A percentile compares a stretch with the other conserved stretches of the same genome.
Conservation (phyloP, 306 rosid genomes). For the Alnus glutinosa region DNA sequence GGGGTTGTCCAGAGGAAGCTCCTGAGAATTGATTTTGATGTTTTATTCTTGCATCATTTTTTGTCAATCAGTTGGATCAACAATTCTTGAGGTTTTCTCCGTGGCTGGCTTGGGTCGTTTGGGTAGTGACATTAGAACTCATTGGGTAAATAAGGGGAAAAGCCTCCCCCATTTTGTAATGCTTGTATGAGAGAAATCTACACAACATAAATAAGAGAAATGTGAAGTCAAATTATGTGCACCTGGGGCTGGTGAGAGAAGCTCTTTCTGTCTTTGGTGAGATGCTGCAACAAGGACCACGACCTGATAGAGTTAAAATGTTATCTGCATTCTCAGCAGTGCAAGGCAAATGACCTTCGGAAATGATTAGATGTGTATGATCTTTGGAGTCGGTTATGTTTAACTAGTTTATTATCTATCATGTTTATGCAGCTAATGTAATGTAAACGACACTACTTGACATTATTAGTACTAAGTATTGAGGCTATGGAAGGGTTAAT, state of each 20-base stretch:
- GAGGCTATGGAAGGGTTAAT: no score
- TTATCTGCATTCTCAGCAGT: slow-evolving; percentile 59
- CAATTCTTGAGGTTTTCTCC: slow-evolving; percentile 39
- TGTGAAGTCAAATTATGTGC: slow-evolving; percentile 45
- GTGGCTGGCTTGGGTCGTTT: neutral
- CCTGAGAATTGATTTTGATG: slow-evolving; percentile 1
- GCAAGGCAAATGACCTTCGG: slow-evolving; percentile 8
- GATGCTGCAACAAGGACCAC: slow-evolving; percentile 51
- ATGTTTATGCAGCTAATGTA: no score
- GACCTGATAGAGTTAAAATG: slow-evolving; percentile 66
- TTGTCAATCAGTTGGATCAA: neutral
- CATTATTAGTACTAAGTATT: no score
- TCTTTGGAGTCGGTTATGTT: no score
- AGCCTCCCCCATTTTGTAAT: slow-evolving; percentile 39
- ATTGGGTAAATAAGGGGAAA: slow-evolving; percentile 24
- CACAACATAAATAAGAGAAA: slow-evolving; percentile 33
- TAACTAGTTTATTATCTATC: no score
- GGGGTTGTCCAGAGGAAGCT: slow-evolving; percentile 35
- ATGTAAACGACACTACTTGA: no score
- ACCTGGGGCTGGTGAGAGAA: slow-evolving; percentile 19
- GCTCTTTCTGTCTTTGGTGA: slow-evolving; percentile 38
- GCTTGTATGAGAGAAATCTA: slow-evolving; percentile 7
- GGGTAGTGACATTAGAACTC: neutral
- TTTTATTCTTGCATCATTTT: slow-evolving; percentile 4
- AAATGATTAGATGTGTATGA: no score